A percentile compares a stretch with the other conserved stretches of the same genome.
Conservation (phyloP, 2,329 filamentous ascomycete species). For the Fusarium coicis region DNA sequence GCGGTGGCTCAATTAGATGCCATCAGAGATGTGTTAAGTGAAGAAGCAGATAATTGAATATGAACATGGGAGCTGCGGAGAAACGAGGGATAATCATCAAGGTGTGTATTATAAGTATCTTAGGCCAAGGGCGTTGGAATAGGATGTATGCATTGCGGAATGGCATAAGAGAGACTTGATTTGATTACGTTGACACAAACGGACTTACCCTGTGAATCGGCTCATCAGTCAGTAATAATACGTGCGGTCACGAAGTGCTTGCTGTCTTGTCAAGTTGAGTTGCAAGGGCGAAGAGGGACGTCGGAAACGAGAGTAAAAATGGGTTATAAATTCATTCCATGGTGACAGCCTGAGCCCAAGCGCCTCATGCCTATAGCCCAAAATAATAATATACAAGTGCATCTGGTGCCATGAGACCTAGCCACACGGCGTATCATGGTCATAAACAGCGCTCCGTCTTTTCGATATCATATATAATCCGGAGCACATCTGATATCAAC, state of each 20-base stretch:
- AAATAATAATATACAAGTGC: slow-evolving; percentile 42
- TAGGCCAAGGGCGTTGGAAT: slow-evolving; percentile 41
- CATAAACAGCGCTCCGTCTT: slow-evolving; percentile 11
- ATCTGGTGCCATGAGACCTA: slow-evolving; percentile 33
- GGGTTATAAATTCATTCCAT: slow-evolving; percentile 20
- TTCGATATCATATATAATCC: slow-evolving; percentile 16
- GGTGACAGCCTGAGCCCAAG: slow-evolving; percentile 4
- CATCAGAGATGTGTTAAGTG: slow-evolving; percentile 65
- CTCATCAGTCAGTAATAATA: neutral
- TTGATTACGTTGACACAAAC: slow-evolving; percentile 13
- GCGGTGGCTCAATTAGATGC: slow-evolving; percentile 75
- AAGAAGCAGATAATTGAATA: slow-evolving; percentile 57
- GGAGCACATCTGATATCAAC: slow-evolving; percentile 21
- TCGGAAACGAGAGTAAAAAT: slow-evolving; percentile 15
- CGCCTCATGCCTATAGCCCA: slow-evolving; percentile 26
- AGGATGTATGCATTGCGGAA: slow-evolving; percentile 36
- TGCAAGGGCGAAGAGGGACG: neutral
- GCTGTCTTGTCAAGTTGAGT: neutral
- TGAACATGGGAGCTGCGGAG: slow-evolving; percentile 5
- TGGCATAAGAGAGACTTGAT: slow-evolving; percentile 26
- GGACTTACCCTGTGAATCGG: neutral
- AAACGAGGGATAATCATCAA: slow-evolving; percentile 27
- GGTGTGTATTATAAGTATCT: slow-evolving; percentile 42
- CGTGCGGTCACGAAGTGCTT: neutral
- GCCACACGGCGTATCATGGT: slow-evolving; percentile 20